phyloP scores from a whole-genome alignment of 176 grass and related monocot genomes.

The maize (Zea mays) region Zm-B73-REFERENCE-NAM-5.0 NC_050096.1:45902001-45902500 shows the following conservation, averaged over 20 bases:
- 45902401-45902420: constrained; percentile 83
- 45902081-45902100: background rate
- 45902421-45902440: constrained; percentile 98
- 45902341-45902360: constrained; percentile 97
- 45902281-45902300: constrained; percentile 93
- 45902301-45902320: constrained; percentile 98
- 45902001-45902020: too few relatives aligned
- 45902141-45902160: background rate
- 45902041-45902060: too few relatives aligned
- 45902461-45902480: constrained; percentile 93
- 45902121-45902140: background rate
- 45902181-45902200: constrained; percentile 50
- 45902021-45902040: too few relatives aligned
- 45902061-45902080: too few relatives aligned
- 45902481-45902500: constrained; percentile 95
- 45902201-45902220: background rate
- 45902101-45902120: background rate
- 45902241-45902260: constrained; percentile 91
- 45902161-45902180: constrained; percentile 35
- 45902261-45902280: constrained; percentile 76
- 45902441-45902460: constrained; percentile 91
- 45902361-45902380: constrained; percentile 99
- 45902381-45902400: constrained; percentile 88
- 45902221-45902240: constrained; percentile 41
- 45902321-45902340: constrained; percentile 92